phyloP scores from a whole-genome alignment of 2,329 filamentous ascomycete genomes.

The Dactylonectria macrodidyma region DNA sequence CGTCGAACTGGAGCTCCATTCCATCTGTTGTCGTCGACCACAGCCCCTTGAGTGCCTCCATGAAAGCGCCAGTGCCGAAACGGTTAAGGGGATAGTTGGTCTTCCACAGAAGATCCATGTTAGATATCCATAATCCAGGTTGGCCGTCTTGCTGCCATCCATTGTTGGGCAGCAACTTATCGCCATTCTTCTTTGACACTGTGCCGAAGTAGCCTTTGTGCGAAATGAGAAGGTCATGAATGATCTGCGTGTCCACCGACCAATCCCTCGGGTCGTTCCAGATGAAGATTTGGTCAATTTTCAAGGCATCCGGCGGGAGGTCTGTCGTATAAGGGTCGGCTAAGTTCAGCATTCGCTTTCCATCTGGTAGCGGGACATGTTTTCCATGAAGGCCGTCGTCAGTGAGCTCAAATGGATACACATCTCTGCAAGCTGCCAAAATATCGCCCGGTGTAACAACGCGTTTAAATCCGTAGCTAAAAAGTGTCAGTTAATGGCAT shows the following conservation, averaged over 20 bases:
- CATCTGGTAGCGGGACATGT: slow-evolving; percentile 50
- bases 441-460: slow-evolving; percentile 92
- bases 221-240: slow-evolving; percentile 87
- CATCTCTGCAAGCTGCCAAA: slow-evolving; percentile 77
- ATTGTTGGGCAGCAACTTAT: slow-evolving; percentile 73
- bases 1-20: slow-evolving; percentile 71
- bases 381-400: slow-evolving; percentile 50
- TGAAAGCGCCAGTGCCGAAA: slow-evolving; percentile 92
- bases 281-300: slow-evolving; percentile 91
- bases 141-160: slow-evolving; percentile 90
- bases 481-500: slow-evolving; percentile 17
- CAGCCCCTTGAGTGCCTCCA: slow-evolving; percentile 83
- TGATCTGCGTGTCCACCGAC: slow-evolving; percentile 89
- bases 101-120: slow-evolving; percentile 92
- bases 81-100: slow-evolving; percentile 87
- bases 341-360: slow-evolving; percentile 51
- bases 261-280: slow-evolving; percentile 98
- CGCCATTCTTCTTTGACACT: slow-evolving; percentile 79
- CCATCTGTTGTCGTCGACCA: slow-evolving; percentile 82
- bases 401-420: slow-evolving; percentile 84
- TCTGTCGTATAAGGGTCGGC: slow-evolving; percentile 51
- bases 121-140: slow-evolving; percentile 88
- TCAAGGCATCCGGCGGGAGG: slow-evolving; percentile 66
- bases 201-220: slow-evolving; percentile 86
- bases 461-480: slow-evolving; percentile 79